Evolutionary conservation across 2,329 filamentous ascomycete species (phyloP), one percentile per base, ranked within the genome.

Genomic region (Penicillium sp.): DNA sequence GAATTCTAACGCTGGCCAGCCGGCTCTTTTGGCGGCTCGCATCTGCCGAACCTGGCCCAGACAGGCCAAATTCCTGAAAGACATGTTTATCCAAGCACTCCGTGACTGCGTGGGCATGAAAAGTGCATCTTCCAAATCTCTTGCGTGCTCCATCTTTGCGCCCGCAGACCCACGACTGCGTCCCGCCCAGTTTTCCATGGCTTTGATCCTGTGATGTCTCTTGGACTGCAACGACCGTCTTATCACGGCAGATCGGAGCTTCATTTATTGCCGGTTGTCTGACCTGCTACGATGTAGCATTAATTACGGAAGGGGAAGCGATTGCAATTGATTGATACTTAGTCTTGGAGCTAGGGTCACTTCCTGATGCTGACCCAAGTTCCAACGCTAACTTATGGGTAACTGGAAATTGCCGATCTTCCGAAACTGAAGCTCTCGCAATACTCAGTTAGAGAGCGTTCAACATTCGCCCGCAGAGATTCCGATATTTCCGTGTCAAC

Each of bases 11-110:
- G 9, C n/a, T 33, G 31, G 24, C 33, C 50, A 14, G 31, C 54
- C 60, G 61, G 56, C 61, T 63, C 27, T 61, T 63, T 51, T n/a
- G 39, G 50, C 7, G 18, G 27, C 33, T 16, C 33, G 14, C 50
- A 63, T 63, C 54, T 63, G 61, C 61, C 61, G 61, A 63, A 46
- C n/a, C 11, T 24, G 33, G 10, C 18, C 18, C 35, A 18, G 33
- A 22, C 22, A 22, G 22, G 3, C 22, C 22, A 22, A 22, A 3
- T 2, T 4, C 22, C 4, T 22, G 4, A 22, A 33, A 19, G 41
- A 14, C 41, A 9, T 46, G 43, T n/a, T 3, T 31, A 14, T 31
- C 11, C 22, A 6, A 46, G 31, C 31, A 31, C 16, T 31, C 16
- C 24, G 14, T 31, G 24, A 46, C 37, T 19, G n/a, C 3, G 16